Conservation (phyloP, 768 basidiomycete species). For the Calocybe indica region DNA sequence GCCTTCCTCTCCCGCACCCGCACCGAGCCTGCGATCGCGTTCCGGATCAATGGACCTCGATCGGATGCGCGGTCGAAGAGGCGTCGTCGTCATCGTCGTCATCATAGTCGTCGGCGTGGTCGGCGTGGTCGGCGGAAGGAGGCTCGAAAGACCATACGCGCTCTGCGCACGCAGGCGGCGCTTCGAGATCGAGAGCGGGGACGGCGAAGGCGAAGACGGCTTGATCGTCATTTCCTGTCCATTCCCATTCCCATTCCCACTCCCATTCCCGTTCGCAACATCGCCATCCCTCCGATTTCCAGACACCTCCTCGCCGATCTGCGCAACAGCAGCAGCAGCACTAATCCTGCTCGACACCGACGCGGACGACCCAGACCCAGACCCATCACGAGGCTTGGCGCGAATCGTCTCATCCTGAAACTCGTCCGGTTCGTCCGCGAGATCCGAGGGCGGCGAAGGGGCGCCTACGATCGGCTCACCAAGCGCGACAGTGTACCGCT, state of each 20-base stretch:
- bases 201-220: constrained; percentile 17
- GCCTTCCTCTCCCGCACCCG: constrained; percentile 12
- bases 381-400: no score
- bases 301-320: no score
- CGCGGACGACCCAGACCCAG: constrained; percentile 19
- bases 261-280: not conserved
- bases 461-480: constrained; percentile 62
- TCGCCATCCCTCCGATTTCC: constrained; percentile 16
- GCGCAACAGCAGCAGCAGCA: constrained; percentile 7
- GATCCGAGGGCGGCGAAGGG: constrained; percentile 16
- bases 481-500: constrained; percentile 82
- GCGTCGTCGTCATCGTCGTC: not conserved
- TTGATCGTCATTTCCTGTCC: constrained; percentile 1
- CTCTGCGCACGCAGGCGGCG: constrained; percentile 51
- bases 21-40: constrained; percentile 12
- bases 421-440: constrained; percentile 31
- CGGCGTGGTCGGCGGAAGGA: constrained; percentile 22
- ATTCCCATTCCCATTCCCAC: no score
- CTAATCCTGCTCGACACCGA: constrained; percentile 36
- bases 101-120: constrained; percentile 18
- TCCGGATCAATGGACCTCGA: constrained; percentile 33
- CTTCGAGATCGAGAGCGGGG: constrained; percentile 17
- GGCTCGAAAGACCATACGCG: constrained; percentile 41
- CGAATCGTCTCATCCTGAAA: constrained; percentile 53
- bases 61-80: constrained; percentile 26